Conservation (phyloP, 495 filamentous ascomycete genomes). For the Cairneyella variabilis region DNA sequence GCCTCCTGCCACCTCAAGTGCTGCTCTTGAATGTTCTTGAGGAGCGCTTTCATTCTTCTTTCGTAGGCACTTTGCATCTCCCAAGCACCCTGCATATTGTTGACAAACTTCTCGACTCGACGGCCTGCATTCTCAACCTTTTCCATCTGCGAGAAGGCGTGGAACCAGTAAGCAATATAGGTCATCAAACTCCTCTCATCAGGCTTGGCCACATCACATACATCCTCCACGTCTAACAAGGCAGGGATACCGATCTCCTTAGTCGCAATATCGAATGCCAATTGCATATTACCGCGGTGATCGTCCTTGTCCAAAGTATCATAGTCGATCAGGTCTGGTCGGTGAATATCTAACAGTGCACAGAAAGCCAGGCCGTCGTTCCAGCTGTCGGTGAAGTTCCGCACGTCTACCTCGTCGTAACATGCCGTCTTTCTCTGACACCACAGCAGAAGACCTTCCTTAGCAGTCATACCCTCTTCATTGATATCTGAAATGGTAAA, state of each 20-base stretch:
- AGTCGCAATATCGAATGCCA: constrained; percentile 92
- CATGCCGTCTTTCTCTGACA: constrained; percentile 98
- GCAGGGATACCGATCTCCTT: constrained; percentile 97
- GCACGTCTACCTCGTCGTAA: constrained; percentile 92
- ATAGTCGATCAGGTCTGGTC: constrained; percentile 95
- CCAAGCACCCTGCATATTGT: constrained; percentile 99
- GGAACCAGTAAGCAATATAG: constrained; percentile 99
- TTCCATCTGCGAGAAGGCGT: constrained; percentile 97
- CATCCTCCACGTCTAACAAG: constrained; percentile 94
- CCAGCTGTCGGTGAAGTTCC: constrained; percentile 93
- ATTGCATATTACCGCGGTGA: constrained; percentile 94
- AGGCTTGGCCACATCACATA: constrained; percentile 91
- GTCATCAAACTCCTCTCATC: constrained; percentile 98
- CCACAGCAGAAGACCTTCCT: constrained; percentile 93
- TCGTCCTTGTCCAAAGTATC: constrained; percentile 90
- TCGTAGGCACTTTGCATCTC: constrained; percentile 98
- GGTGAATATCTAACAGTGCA: constrained; percentile 92
- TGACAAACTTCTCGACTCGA: constrained; percentile 96
- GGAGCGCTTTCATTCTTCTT: constrained; percentile 73
- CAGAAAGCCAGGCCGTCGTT: constrained; percentile 97
- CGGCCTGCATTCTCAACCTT: constrained; percentile 95
- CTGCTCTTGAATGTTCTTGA: constrained; percentile 70
- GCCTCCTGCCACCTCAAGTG: constrained; percentile 70
- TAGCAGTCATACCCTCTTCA: constrained; percentile 94
- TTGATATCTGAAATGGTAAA: constrained; percentile 99